Conservation (phyloP, 495 filamentous ascomycete genomes). For the Penicillium fimorum region DNA sequence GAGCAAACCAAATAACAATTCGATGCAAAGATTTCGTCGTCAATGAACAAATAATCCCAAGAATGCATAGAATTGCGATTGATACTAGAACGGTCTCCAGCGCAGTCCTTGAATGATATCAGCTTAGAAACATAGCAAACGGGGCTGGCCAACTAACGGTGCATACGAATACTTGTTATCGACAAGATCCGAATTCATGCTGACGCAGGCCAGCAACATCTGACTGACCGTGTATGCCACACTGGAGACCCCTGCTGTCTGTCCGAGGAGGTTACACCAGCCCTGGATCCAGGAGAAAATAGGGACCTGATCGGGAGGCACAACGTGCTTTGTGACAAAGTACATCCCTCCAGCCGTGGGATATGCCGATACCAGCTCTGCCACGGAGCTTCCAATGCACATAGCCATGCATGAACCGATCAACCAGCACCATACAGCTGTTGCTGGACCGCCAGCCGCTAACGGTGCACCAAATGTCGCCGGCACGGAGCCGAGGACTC, state of each 20-base stretch:
- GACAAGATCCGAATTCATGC: conserved; percentile 55
- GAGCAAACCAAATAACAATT: conserved; percentile 69
- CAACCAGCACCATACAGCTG: conserved; percentile 72
- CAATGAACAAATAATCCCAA: conserved; percentile 64
- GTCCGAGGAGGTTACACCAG: conserved; percentile 62
- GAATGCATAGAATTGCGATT: conserved; percentile 54
- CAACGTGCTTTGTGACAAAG: conserved; percentile 61
- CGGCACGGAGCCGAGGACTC: conserved; percentile 67
- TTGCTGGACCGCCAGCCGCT: conserved; percentile 65
- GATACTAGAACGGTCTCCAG: conserved; percentile 62
- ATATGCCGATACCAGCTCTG: conserved; percentile 62
- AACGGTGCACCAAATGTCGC: conserved; percentile 65
- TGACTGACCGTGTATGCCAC: conserved; percentile 58
- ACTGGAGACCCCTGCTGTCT: conserved; percentile 58
- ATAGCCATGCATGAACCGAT: conserved; percentile 66
- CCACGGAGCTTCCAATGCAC: conserved; percentile 64
- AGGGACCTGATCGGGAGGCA: conserved; percentile 54
- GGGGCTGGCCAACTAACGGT: conserved; percentile 33
- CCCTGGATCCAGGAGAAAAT: conserved; percentile 61
- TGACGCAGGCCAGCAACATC: conserved; percentile 56
- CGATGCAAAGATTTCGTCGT: conserved; percentile 62
- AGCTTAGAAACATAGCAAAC: conserved; percentile 3
- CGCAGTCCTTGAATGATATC: conserved; percentile 48
- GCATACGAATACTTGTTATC: conserved; percentile 45
- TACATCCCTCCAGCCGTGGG: conserved; percentile 66